Evolutionary conservation across 73 alveolate species (phyloP).

Genomic region (Paramecium sexaurelia): DNA sequence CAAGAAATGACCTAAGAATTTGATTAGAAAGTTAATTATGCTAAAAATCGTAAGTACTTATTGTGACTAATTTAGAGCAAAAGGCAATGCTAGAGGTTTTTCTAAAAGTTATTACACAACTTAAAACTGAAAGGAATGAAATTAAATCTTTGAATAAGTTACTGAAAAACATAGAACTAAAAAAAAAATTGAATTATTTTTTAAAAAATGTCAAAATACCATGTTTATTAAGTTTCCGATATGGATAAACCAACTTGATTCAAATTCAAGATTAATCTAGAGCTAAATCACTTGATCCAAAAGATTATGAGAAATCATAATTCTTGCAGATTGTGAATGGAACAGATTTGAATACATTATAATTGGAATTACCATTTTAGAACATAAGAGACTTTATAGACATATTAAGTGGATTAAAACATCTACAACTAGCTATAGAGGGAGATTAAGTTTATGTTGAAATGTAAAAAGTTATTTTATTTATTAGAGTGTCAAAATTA

Average conservation of each 20-base stretch:
- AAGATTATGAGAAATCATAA: slow-evolving; percentile 17
- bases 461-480: neutral
- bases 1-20: slow-evolving; percentile 16
- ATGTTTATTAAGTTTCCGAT: neutral
- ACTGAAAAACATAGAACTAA: neutral
- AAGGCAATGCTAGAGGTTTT: neutral
- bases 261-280: neutral
- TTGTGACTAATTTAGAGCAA: neutral
- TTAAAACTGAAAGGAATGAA: neutral
- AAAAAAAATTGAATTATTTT: neutral
- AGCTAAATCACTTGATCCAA: slow-evolving; percentile 12
- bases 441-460: slow-evolving; percentile 15
- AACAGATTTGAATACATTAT: neutral
- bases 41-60: slow-evolving; percentile 2
- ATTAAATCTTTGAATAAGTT: neutral
- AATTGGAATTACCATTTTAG: neutral
- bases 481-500: neutral
- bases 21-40: neutral
- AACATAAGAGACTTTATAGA: slow-evolving; percentile 34
- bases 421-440: neutral
- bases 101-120: neutral
- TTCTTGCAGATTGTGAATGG: neutral
- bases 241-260: neutral
- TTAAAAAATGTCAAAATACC: slow-evolving; percentile 26
- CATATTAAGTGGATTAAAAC: neutral